Conservation (phyloP, 2,329 filamentous ascomycete species). For the Pseudopyricularia javanii region DNA sequence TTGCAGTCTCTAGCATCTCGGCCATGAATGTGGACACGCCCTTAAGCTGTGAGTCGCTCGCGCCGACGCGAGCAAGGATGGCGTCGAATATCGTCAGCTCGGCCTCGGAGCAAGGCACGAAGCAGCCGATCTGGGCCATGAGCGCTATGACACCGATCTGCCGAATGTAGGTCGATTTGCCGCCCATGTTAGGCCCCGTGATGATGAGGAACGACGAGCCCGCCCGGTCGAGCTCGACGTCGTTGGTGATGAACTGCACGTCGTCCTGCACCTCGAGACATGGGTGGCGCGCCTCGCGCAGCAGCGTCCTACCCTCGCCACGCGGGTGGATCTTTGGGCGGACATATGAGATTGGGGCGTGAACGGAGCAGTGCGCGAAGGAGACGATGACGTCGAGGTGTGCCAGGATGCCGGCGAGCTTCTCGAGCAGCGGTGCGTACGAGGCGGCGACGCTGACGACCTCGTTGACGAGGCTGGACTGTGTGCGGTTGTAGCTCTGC, state of each 20-base stretch:
- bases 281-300: constrained; percentile 90
- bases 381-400: constrained; percentile 93
- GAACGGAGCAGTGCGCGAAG: constrained; percentile 84
- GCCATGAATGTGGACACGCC: constrained; percentile 99
- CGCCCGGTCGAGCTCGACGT: constrained; percentile 68
- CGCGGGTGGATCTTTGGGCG: constrained; percentile 82
- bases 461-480: constrained; percentile 80
- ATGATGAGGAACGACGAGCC: constrained; percentile 89
- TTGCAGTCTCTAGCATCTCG: constrained; percentile 97
- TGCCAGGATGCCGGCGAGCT: constrained; percentile 74
- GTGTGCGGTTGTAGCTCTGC: constrained; percentile 88
- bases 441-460: constrained; percentile 89
- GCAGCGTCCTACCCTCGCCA: constrained; percentile 73
- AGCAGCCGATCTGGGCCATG: constrained; percentile 94
- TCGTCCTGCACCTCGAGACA: constrained; percentile 99
- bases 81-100: constrained; percentile 95
- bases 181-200: constrained; percentile 97
- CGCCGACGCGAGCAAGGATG: constrained; percentile 89
- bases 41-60: constrained; percentile 92
- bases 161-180: constrained; percentile 96
- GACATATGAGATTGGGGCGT: constrained; percentile 85
- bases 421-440: constrained; percentile 86
- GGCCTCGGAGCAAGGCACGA: constrained; percentile 82
- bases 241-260: constrained; percentile 96
- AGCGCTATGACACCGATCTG: constrained; percentile 94